A percentile compares a stretch with the other conserved stretches of the same genome.
Evolutionary conservation across 495 filamentous ascomycete species (phyloP).

Genomic region (Lichina pygmaea): DNA sequence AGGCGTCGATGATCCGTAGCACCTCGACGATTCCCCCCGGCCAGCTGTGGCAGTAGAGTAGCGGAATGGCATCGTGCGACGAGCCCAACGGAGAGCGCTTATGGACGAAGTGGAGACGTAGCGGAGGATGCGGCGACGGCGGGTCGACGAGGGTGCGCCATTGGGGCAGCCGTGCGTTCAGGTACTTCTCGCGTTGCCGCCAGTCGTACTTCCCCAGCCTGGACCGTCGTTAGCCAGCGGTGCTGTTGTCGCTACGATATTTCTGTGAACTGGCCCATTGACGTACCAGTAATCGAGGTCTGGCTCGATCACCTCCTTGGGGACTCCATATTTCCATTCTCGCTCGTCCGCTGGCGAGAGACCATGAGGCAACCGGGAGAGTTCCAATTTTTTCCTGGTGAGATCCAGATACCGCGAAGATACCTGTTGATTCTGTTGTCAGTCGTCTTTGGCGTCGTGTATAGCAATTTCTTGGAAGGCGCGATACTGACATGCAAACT

Average conservation of each 20-base stretch:
- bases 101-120: slow-evolving; percentile 15
- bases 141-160: slow-evolving; percentile 23
- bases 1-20: slow-evolving; percentile 9
- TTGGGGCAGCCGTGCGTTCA: slow-evolving; percentile 30
- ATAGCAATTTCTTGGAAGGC: too few species aligned
- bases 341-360: slow-evolving; percentile 12
- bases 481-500: too few species aligned
- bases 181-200: slow-evolving; percentile 23
- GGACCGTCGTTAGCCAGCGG: not conserved
- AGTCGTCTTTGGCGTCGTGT: too few species aligned
- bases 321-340: slow-evolving; percentile 17
- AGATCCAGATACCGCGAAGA: slow-evolving; percentile 23
- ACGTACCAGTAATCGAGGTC: slow-evolving; percentile 26
- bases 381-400: slow-evolving; percentile 25
- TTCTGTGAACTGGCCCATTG: not conserved
- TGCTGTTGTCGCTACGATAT: not conserved
- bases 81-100: slow-evolving; percentile 6
- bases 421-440: slow-evolving; percentile 9
- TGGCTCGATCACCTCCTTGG: slow-evolving; percentile 20
- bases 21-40: slow-evolving; percentile 12
- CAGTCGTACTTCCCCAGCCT: slow-evolving; percentile 36
- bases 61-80: slow-evolving; percentile 9
- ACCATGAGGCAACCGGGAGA: slow-evolving; percentile 22
- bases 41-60: slow-evolving; percentile 14
- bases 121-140: slow-evolving; percentile 1